Evolutionary conservation across 306 rosid species (phyloP).

Genomic region (Potentilla sterilis): DNA sequence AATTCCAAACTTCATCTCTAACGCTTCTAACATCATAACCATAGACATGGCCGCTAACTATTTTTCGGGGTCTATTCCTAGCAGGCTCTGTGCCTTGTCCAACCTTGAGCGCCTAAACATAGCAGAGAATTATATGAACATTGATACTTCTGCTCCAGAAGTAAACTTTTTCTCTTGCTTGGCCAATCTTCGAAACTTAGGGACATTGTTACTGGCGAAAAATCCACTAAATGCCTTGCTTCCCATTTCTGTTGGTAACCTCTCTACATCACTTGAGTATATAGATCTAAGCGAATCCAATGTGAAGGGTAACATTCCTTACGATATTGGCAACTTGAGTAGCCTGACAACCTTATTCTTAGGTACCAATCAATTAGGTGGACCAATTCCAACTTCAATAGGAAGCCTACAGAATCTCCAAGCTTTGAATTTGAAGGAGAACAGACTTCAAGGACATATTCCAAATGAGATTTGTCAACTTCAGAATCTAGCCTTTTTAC

Average conservation of each 20-base stretch:
- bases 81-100: not conserved
- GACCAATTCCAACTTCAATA: constrained; percentile 11
- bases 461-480: constrained; percentile 8
- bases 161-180: not conserved
- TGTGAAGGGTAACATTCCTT: constrained; percentile 9
- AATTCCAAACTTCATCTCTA: constrained; percentile 20
- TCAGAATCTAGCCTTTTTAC: not conserved
- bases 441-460: constrained; percentile 12
- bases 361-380: not conserved
- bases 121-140: not conserved
- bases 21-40: not conserved
- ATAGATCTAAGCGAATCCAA: not conserved
- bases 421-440: not conserved
- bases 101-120: constrained; percentile 4
- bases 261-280: not conserved
- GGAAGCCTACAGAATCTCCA: constrained; percentile 4
- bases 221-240: not conserved
- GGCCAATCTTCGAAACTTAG: not conserved
- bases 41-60: not conserved
- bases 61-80: constrained; percentile 18
- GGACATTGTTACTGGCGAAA: not conserved
- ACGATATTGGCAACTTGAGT: not conserved
- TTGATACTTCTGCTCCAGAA: constrained; percentile 2
- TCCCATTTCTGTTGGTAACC: not conserved
- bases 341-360: not conserved